A percentile compares a stretch with the other conserved stretches of the same genome.
Evolutionary conservation across 2,329 filamentous ascomycete species (phyloP).

Genomic region (Fusarium piperis): DNA sequence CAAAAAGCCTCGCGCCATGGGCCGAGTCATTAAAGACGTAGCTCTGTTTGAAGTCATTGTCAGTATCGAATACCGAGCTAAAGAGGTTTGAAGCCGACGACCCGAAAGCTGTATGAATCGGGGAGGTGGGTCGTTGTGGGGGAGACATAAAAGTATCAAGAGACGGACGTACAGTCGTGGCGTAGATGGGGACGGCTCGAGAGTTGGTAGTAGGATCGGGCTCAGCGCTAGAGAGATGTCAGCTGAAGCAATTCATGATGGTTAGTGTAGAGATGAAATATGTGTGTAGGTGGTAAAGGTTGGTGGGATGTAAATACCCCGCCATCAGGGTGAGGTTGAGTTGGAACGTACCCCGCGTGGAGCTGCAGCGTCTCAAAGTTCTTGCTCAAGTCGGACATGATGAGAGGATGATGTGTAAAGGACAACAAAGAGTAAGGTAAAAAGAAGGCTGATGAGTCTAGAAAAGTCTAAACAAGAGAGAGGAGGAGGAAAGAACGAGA

Average conservation of each 20-base stretch:
- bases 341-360: constrained; percentile 75
- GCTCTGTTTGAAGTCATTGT: constrained; percentile 62
- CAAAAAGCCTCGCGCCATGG: constrained; percentile 93
- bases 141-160: background rate
- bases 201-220: constrained; percentile 85
- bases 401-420: constrained; percentile 7
- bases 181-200: constrained; percentile 94
- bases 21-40: constrained; percentile 96
- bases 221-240: constrained; percentile 67
- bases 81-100: background rate
- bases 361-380: constrained; percentile 88
- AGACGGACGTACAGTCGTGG: constrained; percentile 70
- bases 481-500: background rate
- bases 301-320: constrained; percentile 8
- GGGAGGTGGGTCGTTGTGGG: background rate
- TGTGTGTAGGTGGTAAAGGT: background rate
- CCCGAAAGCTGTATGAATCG: background rate
- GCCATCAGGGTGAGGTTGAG: constrained; percentile 19
- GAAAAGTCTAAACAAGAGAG: constrained; percentile 27
- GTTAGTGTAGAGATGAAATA: background rate
- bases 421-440: background rate
- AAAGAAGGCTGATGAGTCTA: background rate
- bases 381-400: constrained; percentile 59
- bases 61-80: background rate
- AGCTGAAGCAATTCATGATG: background rate